These are phyloP conservation scores for Blastobotrys robertii DNA, from an alignment of 805 yeast species.

Conservation along the genomic window DNA sequence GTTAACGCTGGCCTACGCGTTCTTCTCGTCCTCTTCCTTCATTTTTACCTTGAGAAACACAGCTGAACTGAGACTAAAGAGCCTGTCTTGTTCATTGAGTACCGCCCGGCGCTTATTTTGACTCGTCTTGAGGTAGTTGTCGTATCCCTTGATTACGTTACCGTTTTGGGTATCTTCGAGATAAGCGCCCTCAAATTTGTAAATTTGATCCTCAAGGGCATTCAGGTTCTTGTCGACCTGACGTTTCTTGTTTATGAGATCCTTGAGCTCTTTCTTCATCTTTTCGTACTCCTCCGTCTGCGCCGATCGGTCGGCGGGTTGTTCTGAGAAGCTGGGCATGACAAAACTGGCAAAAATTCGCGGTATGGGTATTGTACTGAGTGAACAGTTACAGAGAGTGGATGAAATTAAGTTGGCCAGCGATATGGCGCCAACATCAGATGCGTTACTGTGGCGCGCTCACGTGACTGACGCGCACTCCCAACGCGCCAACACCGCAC, in stretches of 20 bases:
- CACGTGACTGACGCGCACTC: background rate
- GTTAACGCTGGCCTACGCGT: background rate
- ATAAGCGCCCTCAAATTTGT: constrained; percentile 67
- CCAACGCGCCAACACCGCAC: no score
- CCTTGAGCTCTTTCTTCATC: constrained; percentile 56
- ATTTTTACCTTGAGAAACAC: constrained; percentile 46
- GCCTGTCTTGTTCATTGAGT: constrained; percentile 60
- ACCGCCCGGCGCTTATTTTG: constrained; percentile 40
- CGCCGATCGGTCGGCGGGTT: constrained; percentile 16
- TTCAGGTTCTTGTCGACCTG: constrained; percentile 49
- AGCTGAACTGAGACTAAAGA: constrained; percentile 68
- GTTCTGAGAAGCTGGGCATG: background rate
- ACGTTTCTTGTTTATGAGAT: constrained; percentile 50
- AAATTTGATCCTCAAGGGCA: constrained; percentile 65
- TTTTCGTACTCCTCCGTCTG: constrained; percentile 46
- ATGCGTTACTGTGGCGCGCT: no score
- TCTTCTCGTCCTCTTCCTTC: constrained; percentile 20
- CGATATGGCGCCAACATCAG: no score
- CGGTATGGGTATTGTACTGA: no score
- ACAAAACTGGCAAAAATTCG: background rate
- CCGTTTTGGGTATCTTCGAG: constrained; percentile 64
- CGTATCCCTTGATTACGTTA: constrained; percentile 87
- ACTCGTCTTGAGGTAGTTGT: constrained; percentile 51
- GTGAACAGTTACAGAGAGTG: no score
- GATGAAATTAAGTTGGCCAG: no score